Percentiles rank a stretch among this genome's conserved stretches.
Conservation (phyloP, 306 rosid genomes). For the Mimosa pudica region DNA sequence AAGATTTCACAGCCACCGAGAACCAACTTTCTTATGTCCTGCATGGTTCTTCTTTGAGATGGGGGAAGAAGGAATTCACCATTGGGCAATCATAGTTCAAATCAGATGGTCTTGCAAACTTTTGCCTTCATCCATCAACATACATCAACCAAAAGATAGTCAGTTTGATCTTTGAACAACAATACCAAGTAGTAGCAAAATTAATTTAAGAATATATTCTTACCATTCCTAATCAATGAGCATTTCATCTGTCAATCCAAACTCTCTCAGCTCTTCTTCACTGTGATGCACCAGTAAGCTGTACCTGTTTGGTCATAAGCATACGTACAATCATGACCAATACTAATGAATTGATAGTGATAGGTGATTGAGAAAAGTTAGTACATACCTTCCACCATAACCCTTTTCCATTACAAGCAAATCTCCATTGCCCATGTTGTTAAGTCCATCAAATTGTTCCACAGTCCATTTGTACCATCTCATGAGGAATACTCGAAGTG, state of each 20-base stretch:
- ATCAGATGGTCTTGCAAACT: conserved; percentile 74
- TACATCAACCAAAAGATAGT: background rate
- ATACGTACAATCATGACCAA: background rate
- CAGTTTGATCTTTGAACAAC: background rate
- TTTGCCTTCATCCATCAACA: conserved; percentile 61
- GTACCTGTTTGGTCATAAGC: conserved; percentile 49
- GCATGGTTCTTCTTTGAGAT: conserved; percentile 50
- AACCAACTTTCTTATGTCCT: background rate
- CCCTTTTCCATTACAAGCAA: conserved; percentile 83
- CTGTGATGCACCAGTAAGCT: conserved; percentile 65
- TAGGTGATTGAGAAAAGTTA: background rate
- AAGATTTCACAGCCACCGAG: background rate
- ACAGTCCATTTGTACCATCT: conserved; percentile 97
- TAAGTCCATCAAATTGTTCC: conserved; percentile 67
- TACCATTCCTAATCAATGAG: conserved; percentile 83
- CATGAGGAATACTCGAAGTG: conserved; percentile 86
- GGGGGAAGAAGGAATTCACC: conserved; percentile 80
- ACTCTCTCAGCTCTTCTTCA: conserved; percentile 65
- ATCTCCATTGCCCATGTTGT: conserved; percentile 65
- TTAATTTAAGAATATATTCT: background rate
- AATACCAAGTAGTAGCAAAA: background rate
- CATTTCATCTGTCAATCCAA: conserved; percentile 88
- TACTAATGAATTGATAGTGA: background rate
- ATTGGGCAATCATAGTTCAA: conserved; percentile 85
- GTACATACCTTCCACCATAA: conserved; percentile 77